A percentile compares a stretch with the other conserved stretches of the same genome.
These are phyloP conservation scores for Dacryopinax spathularia DNA, from an alignment of 768 basidiomycete genomes.

Conservation along the genomic window DNA sequence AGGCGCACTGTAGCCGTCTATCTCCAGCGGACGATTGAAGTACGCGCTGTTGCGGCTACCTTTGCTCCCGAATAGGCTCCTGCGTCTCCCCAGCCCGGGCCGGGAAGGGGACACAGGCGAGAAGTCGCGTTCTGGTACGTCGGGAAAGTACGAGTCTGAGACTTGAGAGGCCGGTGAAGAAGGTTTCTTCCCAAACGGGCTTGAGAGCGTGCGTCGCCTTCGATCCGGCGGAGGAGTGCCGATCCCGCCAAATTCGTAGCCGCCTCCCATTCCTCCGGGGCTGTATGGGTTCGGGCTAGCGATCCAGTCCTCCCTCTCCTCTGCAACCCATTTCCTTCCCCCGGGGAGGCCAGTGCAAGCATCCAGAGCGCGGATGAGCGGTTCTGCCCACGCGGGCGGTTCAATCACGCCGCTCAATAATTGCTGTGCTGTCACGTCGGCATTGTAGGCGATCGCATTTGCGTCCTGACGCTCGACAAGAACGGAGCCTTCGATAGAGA, in stretches of 20 bases:
- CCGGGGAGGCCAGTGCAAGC: conserved; percentile 57
- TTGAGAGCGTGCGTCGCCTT: conserved; percentile 22
- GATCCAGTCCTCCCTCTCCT: conserved; percentile 23
- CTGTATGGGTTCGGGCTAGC: conserved; percentile 19
- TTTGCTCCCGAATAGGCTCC: background rate
- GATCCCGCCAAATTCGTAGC: conserved; percentile 46
- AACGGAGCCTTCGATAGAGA: conserved; percentile 76
- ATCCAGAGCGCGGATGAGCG: conserved; percentile 60
- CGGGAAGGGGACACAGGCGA: background rate
- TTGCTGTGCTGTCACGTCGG: conserved; percentile 58
- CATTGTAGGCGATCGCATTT: conserved; percentile 64
- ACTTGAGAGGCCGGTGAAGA: conserved; percentile 28
- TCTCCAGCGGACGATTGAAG: background rate
- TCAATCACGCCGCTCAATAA: conserved; percentile 66
- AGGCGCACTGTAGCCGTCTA: background rate
- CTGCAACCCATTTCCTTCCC: conserved; percentile 49
- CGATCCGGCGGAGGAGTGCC: conserved; percentile 29
- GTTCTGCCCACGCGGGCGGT: conserved; percentile 64
- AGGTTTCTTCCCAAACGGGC: conserved; percentile 37
- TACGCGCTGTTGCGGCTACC: background rate
- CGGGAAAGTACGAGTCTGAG: conserved; percentile 45
- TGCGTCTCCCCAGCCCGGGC: background rate
- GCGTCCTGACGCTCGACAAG: conserved; percentile 92
- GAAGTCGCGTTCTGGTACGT: conserved; percentile 9
- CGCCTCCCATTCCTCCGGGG: conserved; percentile 15